These are phyloP conservation scores for Citeromyces hawaiiensis DNA, from an alignment of 1,139 yeast species.

Conservation along the genomic window DNA sequence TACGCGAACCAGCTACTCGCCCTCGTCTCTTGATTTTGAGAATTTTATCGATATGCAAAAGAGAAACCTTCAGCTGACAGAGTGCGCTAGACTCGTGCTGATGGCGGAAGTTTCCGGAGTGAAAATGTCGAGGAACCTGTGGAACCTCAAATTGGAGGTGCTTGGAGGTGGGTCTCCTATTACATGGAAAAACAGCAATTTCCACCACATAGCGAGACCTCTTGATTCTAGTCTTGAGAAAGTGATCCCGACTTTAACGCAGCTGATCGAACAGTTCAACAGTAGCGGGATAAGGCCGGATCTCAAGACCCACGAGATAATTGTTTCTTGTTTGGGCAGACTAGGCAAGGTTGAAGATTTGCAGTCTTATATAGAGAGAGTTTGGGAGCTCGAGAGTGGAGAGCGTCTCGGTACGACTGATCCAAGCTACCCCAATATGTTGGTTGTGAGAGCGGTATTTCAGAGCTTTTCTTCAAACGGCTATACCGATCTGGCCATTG, in stretches of 20 bases:
- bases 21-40: neutral
- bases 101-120: slow-evolving; percentile 1
- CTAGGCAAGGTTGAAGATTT: slow-evolving; percentile 10
- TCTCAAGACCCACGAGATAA: slow-evolving; percentile 7
- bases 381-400: slow-evolving; percentile 13
- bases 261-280: slow-evolving; percentile 7
- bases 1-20: neutral
- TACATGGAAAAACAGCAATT: slow-evolving; percentile 12
- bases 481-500: slow-evolving; percentile 12
- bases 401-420: slow-evolving; percentile 1
- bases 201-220: slow-evolving; percentile 6
- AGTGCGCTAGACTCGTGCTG: neutral
- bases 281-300: slow-evolving; percentile 8
- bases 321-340: slow-evolving; percentile 11
- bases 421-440: slow-evolving; percentile 10
- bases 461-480: slow-evolving; percentile 14
- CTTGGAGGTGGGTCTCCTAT: slow-evolving; percentile 11
- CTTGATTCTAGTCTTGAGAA: slow-evolving; percentile 8
- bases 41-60: neutral
- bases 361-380: slow-evolving; percentile 9
- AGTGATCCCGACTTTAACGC: slow-evolving; percentile 7
- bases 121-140: slow-evolving; percentile 11
- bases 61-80: neutral
- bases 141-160: slow-evolving; percentile 13
- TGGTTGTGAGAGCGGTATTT: slow-evolving; percentile 11